phyloP scores from a whole-genome alignment of 23 red algal species.

The Chondrus crispus region DNA sequence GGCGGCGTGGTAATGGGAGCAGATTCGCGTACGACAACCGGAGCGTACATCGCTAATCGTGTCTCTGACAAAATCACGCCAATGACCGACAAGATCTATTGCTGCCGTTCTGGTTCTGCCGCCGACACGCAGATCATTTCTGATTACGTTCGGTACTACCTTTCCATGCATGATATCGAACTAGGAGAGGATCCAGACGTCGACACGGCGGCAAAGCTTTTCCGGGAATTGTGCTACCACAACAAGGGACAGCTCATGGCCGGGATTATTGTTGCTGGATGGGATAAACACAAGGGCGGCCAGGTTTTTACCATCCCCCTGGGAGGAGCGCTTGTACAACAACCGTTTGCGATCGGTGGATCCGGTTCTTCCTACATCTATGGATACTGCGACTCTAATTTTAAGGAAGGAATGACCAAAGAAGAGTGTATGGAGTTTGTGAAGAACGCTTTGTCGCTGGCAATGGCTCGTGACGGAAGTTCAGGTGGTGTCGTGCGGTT shows the following conservation, averaged over 20 bases:
- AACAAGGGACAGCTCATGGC: slow-evolving; percentile 94
- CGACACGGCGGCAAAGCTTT: slow-evolving; percentile 69
- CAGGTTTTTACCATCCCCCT: slow-evolving; percentile 96
- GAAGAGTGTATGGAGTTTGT: slow-evolving; percentile 83
- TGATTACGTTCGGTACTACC: slow-evolving; percentile 94
- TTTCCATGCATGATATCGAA: slow-evolving; percentile 86
- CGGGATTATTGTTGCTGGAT: slow-evolving; percentile 96
- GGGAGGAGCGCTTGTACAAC: slow-evolving; percentile 80
- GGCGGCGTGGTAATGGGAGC: slow-evolving; percentile 98
- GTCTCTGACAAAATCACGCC: slow-evolving; percentile 97
- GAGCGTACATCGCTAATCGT: slow-evolving; percentile 97
- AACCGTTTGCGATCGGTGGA: slow-evolving; percentile 96
- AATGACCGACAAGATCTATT: slow-evolving; percentile 86
- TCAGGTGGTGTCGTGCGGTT: slow-evolving; percentile 96
- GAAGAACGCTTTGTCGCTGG: slow-evolving; percentile 80
- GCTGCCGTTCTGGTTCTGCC: slow-evolving; percentile 98
- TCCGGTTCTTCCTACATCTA: slow-evolving; percentile 97
- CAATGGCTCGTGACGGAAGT: slow-evolving; percentile 93
- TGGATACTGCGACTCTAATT: slow-evolving; percentile 93
- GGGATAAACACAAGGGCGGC: slow-evolving; percentile 77
- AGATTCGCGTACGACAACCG: slow-evolving; percentile 94
- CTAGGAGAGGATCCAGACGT: slow-evolving; percentile 70
- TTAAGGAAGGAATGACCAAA: slow-evolving; percentile 78
- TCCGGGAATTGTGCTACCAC: slow-evolving; percentile 86
- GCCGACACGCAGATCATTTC: slow-evolving; percentile 97